Conservation (phyloP, 306 rosid species). For the Quercus aquifolioides region DNA sequence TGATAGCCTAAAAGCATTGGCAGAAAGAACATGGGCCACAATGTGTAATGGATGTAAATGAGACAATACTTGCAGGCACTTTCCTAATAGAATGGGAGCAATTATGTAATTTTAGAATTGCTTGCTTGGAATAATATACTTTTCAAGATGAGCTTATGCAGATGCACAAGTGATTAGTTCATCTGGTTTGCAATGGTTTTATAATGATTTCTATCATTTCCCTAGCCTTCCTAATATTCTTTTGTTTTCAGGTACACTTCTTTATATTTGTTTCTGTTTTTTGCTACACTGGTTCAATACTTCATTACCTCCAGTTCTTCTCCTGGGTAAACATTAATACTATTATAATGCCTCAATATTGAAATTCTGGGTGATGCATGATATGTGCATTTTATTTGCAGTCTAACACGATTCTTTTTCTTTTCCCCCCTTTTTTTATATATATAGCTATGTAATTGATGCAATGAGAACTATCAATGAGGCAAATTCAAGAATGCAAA, state of each 20-base stretch:
- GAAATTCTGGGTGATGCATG: slow-evolving; percentile 6
- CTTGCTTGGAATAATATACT: background rate
- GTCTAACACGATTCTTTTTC: slow-evolving; percentile 12
- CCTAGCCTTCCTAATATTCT: slow-evolving; percentile 13
- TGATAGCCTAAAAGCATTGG: background rate
- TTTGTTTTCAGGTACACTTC: slow-evolving; percentile 62
- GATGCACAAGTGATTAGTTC: background rate
- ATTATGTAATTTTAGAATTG: background rate
- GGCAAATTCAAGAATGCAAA: slow-evolving; percentile 34
- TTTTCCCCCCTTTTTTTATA: background rate
- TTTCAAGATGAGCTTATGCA: background rate
- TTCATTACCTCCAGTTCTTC: slow-evolving; percentile 73
- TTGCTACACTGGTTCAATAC: slow-evolving; percentile 70
- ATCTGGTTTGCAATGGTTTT: slow-evolving; percentile 7
- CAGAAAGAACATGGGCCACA: background rate
- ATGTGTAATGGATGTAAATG: background rate
- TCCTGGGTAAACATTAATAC: slow-evolving; percentile 70
- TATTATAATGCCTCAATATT: slow-evolving; percentile 11
- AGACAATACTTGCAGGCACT: background rate
- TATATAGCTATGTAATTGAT: slow-evolving; percentile 65
- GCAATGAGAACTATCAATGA: slow-evolving; percentile 62
- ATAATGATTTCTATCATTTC: background rate
- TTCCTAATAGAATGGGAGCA: background rate
- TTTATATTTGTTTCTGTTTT: slow-evolving; percentile 61
- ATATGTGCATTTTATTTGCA: slow-evolving; percentile 8